Evolutionary conservation across 2,329 filamentous ascomycete species (phyloP), one percentile per base, ranked within the genome.

Genomic region (Claviceps capensis): DNA sequence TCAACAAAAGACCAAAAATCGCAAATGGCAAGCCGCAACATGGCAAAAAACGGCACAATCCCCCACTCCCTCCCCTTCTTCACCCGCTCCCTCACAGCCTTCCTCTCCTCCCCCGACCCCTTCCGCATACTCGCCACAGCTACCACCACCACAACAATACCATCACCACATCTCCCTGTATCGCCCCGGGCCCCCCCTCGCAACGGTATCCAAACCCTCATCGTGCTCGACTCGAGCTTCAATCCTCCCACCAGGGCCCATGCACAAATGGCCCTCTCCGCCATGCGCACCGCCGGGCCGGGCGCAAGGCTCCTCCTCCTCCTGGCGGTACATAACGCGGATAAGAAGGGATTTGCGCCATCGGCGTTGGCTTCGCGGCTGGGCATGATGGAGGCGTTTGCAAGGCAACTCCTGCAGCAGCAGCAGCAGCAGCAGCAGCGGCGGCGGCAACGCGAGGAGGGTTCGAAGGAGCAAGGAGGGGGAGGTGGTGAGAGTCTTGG

Each of bases 381-480:
- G 34, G 74, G 75, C 5, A 81, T 91, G 73, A 89, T 91, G 83
- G 75, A 78, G 22, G 66, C 78, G 0, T 83, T 90, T 57, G 83
- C 81, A 2, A 63, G 69, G 48, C 82, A 85, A 1, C 58, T 80
- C 34, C 51, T n/a, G 30, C 30, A 34, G 3, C 30, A 34, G 30
- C 30, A 34, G 30, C 30, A 34, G 30, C 30, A 11, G 26, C 8
- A 30, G 26, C 8, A 30, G 30, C 30, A 34, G 3, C 30, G 11
- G 30, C 30, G 11, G 30, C 30, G 11, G 30, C 30, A 11, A 8
- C 30, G 30, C 30, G 4, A 4, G 30, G 30, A 11, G 30, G 9
- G 9, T 2, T 34, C 9, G 30, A 4, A 4, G 30, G 9, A 34
- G 9, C 30, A 11, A 34, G 30, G 11, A 11, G 4, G 30, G 30